Percentiles rank a stretch among this genome's conserved stretches.
phyloP scores from a whole-genome alignment of 1,284 basidiomycete genomes.

The Calocybe gambosa region DNA sequence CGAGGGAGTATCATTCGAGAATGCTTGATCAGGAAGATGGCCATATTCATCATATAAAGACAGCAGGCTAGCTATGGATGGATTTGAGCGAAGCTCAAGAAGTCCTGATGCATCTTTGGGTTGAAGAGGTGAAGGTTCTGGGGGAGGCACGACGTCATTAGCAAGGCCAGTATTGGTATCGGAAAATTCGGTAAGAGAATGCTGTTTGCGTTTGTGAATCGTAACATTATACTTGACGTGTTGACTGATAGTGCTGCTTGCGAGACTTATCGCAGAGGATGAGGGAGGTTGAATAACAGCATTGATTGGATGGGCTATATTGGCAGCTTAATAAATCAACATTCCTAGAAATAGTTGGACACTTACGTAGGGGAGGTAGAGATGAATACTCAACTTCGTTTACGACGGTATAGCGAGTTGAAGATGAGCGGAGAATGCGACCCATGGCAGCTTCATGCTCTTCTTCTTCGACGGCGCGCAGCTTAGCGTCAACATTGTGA shows the following conservation, averaged over 20 bases:
- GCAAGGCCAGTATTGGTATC: slow-evolving; percentile 44
- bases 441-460: slow-evolving; percentile 56
- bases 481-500: slow-evolving; percentile 22
- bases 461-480: slow-evolving; percentile 31
- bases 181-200: slow-evolving; percentile 59
- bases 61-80: slow-evolving; percentile 67
- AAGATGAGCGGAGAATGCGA: slow-evolving; percentile 65
- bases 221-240: slow-evolving; percentile 65
- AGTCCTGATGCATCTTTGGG: slow-evolving; percentile 46
- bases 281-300: slow-evolving; percentile 42
- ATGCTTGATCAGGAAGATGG: slow-evolving; percentile 49
- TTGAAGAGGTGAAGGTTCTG: slow-evolving; percentile 19
- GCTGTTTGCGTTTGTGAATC: slow-evolving; percentile 54
- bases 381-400: slow-evolving; percentile 48
- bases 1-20: slow-evolving; percentile 55
- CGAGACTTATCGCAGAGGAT: slow-evolving; percentile 40
- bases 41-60: slow-evolving; percentile 69
- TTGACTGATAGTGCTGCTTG: slow-evolving; percentile 41
- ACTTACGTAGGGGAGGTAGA: slow-evolving; percentile 66
- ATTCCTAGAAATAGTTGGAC: neutral
- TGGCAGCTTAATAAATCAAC: neutral
- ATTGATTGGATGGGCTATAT: slow-evolving; percentile 62
- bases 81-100: slow-evolving; percentile 60
- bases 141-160: slow-evolving; percentile 18
- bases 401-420: slow-evolving; percentile 53